A percentile compares a stretch with the other conserved stretches of the same genome.
These are phyloP conservation scores for Neoboletus magnificus DNA, from an alignment of 768 basidiomycete species.

Conservation along the genomic window DNA sequence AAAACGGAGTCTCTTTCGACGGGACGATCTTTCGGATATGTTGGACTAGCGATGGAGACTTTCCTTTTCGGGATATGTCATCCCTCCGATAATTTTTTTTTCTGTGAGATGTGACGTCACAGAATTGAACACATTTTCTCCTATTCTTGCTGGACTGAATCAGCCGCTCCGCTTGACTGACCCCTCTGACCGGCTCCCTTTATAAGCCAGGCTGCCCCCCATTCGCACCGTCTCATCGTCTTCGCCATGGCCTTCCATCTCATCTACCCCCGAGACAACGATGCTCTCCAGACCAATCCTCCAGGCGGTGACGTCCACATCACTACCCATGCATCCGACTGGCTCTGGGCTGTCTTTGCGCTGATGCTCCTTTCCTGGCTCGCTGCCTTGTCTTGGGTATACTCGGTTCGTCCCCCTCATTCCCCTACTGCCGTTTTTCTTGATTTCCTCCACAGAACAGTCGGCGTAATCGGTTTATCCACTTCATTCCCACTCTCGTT, in stretches of 20 bases:
- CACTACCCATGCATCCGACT: slow-evolving; percentile 45
- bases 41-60: slow-evolving; percentile 29
- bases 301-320: slow-evolving; percentile 39
- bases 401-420: slow-evolving; percentile 17
- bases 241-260: slow-evolving; percentile 20
- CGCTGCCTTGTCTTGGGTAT: slow-evolving; percentile 35
- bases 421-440: neutral
- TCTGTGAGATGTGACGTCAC: slow-evolving; percentile 17
- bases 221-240: neutral
- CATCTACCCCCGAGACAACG: slow-evolving; percentile 19
- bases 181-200: slow-evolving; percentile 14
- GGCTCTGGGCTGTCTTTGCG: slow-evolving; percentile 54
- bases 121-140: slow-evolving; percentile 15
- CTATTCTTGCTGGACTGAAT: slow-evolving; percentile 16
- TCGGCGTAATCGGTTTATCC: slow-evolving; percentile 44
- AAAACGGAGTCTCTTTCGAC: slow-evolving; percentile 46
- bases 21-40: slow-evolving; percentile 49
- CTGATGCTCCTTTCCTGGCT: slow-evolving; percentile 45
- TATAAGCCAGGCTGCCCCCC: neutral
- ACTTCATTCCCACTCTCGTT: slow-evolving; percentile 47
- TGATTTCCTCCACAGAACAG: slow-evolving; percentile 25
- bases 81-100: neutral
- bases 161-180: slow-evolving; percentile 1
- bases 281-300: slow-evolving; percentile 35
- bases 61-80: slow-evolving; percentile 18